Percentiles rank a stretch among this genome's conserved stretches.
Conservation (phyloP, 805 yeast species). For the Metschnikowia reukaufii region DNA sequence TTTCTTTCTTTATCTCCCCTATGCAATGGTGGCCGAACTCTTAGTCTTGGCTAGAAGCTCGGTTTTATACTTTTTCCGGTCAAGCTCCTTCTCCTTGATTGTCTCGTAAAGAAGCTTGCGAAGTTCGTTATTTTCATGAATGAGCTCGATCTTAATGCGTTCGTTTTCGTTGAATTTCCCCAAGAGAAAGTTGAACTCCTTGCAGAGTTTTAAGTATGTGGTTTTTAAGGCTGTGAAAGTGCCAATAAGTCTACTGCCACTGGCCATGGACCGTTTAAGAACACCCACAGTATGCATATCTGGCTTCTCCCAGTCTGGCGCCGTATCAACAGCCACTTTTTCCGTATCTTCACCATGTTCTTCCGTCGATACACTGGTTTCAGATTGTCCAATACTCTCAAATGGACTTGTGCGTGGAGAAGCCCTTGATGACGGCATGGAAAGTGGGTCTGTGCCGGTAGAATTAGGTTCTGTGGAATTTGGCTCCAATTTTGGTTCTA, state of each 20-base stretch:
- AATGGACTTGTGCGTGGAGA: slow-evolving; percentile 16
- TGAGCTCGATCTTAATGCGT: slow-evolving; percentile 32
- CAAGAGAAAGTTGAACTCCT: slow-evolving; percentile 37
- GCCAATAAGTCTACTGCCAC: slow-evolving; percentile 28
- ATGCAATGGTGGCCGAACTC: neutral
- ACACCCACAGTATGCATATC: slow-evolving; percentile 19
- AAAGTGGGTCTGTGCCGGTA: neutral
- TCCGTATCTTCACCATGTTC: slow-evolving; percentile 2
- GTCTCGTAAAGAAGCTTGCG: slow-evolving; percentile 29
- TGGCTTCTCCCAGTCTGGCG: neutral
- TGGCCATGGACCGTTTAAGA: slow-evolving; percentile 26
- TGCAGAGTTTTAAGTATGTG: slow-evolving; percentile 39
- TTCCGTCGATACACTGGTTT: slow-evolving; percentile 16
- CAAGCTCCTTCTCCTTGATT: slow-evolving; percentile 28
- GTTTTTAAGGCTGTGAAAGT: slow-evolving; percentile 35
- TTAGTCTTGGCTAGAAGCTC: slow-evolving; percentile 9
- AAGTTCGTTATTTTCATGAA: slow-evolving; percentile 38
- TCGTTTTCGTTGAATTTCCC: slow-evolving; percentile 39
- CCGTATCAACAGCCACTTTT: neutral
- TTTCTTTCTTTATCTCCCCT: neutral
- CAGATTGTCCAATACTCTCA: slow-evolving; percentile 13
- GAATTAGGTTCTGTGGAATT: neutral
- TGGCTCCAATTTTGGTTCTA: neutral
- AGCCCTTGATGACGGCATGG: slow-evolving; percentile 13
- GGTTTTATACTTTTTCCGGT: slow-evolving; percentile 17